phyloP scores from a whole-genome alignment of 495 filamentous ascomycete genomes.

The Xylaria palmicola region DNA sequence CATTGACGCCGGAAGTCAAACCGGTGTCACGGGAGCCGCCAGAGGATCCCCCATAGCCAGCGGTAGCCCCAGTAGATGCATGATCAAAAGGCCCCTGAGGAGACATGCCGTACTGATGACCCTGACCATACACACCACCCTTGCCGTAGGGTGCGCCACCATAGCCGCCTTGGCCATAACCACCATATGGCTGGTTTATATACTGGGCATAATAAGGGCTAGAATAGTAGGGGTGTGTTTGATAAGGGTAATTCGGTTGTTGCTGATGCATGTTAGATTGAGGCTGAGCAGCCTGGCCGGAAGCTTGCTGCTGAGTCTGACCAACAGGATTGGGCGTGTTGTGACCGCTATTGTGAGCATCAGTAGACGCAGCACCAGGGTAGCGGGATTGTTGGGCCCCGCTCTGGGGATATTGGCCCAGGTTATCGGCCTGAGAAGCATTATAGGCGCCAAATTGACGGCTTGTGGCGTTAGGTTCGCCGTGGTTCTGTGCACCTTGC shows the following conservation, averaged over 20 bases:
- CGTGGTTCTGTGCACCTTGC: conserved; percentile 58
- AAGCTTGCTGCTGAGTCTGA: conserved; percentile 59
- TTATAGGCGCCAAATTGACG: conserved; percentile 74
- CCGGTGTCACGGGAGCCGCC: conserved; percentile 66
- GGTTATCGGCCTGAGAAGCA: conserved; percentile 65
- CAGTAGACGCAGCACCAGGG: conserved; percentile 66
- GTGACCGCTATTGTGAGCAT: conserved; percentile 80
- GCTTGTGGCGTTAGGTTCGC: conserved; percentile 71
- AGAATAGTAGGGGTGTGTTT: conserved; percentile 76
- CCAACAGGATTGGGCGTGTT: conserved; percentile 83
- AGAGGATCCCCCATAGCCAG: conserved; percentile 68
- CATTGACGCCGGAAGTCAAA: conserved; percentile 54
- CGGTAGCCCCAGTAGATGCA: conserved; percentile 70
- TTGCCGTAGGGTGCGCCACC: conserved; percentile 73
- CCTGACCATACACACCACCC: conserved; percentile 76
- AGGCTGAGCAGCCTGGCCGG: conserved; percentile 43
- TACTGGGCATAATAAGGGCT: conserved; percentile 51
- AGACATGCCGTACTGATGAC: conserved; percentile 73
- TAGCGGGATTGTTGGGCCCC: conserved; percentile 61
- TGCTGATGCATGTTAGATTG: conserved; percentile 58
- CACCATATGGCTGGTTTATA: conserved; percentile 70
- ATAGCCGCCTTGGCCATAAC: conserved; percentile 65
- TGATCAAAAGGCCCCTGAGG: conserved; percentile 75
- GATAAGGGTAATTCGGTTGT: conserved; percentile 67
- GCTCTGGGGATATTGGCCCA: conserved; percentile 73